Conservation (phyloP, 1,284 basidiomycete genomes). For the Puccinia horiana region DNA sequence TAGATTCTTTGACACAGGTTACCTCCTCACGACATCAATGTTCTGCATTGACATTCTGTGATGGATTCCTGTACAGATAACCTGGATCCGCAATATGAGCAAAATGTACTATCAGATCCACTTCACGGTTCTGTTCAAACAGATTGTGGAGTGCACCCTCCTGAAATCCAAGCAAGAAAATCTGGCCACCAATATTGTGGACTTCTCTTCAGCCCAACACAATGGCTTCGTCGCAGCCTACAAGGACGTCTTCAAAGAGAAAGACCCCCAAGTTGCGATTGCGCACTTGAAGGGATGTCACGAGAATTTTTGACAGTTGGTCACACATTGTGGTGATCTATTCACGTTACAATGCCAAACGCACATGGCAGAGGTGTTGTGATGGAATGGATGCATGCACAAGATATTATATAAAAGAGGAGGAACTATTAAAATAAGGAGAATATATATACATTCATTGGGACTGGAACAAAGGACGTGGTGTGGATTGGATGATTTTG, state of each 20-base stretch:
- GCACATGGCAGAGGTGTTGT: too few relatives aligned
- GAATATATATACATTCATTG: too few relatives aligned
- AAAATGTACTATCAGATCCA: background rate
- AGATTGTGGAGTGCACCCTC: background rate
- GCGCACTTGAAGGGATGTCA: background rate
- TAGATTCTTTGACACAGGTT: constrained; percentile 9
- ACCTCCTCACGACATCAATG: constrained; percentile 19
- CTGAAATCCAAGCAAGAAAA: background rate
- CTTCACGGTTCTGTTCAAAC: background rate
- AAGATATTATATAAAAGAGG: too few relatives aligned
- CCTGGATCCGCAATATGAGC: background rate
- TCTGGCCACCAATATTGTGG: background rate
- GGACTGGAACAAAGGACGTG: too few relatives aligned
- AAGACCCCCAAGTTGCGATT: background rate
- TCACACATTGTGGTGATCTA: too few relatives aligned
- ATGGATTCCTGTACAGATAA: constrained; percentile 21
- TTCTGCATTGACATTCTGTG: background rate
- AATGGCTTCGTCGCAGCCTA: background rate
- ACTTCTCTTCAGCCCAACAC: background rate
- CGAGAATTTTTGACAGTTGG: background rate
- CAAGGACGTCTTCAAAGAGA: background rate
- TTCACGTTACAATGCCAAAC: too few relatives aligned
- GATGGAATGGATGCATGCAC: too few relatives aligned
- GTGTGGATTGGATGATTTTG: too few relatives aligned
- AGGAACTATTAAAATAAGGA: too few relatives aligned